phyloP scores from a whole-genome alignment of 139 green algal genomes.

The Chlorella ohadii region DNA sequence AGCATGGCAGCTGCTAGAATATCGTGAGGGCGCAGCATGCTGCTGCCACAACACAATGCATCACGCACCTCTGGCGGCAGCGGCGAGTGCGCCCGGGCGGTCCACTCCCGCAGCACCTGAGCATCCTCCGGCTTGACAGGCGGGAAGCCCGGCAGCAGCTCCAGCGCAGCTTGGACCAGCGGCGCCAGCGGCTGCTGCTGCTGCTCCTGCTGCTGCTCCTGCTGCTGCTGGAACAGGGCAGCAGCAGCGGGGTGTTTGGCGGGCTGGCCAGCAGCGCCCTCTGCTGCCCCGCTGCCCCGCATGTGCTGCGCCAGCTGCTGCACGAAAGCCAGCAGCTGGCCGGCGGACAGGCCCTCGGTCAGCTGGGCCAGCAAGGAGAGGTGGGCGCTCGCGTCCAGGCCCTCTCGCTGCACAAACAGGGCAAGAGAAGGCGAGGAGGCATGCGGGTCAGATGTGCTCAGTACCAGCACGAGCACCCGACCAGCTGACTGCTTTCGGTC shows the following conservation, averaged over 20 bases:
- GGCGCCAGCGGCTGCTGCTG: slow-evolving; percentile 32
- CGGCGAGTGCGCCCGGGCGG: slow-evolving; percentile 59
- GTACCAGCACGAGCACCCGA: not conserved
- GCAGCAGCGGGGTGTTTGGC: not conserved
- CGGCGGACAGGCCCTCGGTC: slow-evolving; percentile 3
- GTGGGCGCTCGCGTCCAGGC: not conserved
- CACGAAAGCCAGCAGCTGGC: slow-evolving; percentile 27
- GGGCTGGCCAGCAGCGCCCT: not conserved
- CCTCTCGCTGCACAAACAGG: not conserved
- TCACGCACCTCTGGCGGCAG: slow-evolving; percentile 34
- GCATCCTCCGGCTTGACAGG: slow-evolving; percentile 59
- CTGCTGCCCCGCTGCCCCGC: not conserved
- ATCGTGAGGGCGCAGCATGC: too few relatives aligned
- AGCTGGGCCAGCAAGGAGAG: slow-evolving; percentile 11
- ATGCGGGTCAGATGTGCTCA: not conserved
- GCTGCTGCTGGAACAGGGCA: not conserved
- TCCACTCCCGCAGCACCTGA: slow-evolving; percentile 62
- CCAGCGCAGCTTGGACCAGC: slow-evolving; percentile 67
- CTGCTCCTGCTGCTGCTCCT: slow-evolving; percentile 27
- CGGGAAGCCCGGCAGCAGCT: slow-evolving; percentile 66
- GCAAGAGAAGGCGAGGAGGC: not conserved
- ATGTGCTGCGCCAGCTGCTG: not conserved
- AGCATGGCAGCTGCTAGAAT: too few relatives aligned
- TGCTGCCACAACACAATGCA: not conserved
- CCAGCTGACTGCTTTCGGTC: too few relatives aligned